A percentile compares a stretch with the other conserved stretches of the same genome.
phyloP scores from a whole-genome alignment of 2,329 filamentous ascomycete species.

The Diaporthe citriasiana region DNA sequence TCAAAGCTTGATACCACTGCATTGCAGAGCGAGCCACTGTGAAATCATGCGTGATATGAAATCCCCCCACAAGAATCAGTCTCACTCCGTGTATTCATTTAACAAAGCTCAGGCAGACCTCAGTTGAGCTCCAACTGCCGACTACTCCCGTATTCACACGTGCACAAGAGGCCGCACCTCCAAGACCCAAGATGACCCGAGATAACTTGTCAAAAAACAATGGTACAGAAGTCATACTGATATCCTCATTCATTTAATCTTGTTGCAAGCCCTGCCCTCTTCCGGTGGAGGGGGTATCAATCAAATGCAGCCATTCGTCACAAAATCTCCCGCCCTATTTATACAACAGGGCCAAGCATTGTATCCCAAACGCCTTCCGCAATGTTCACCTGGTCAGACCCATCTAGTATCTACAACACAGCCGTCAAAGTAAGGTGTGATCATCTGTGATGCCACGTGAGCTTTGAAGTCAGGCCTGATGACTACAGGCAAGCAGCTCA shows the following conservation, averaged over 20 bases:
- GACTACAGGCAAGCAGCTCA: conserved; percentile 52
- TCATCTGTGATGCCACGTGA: conserved; percentile 4
- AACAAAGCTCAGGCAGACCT: not conserved
- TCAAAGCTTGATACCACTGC: not conserved
- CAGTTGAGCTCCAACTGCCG: not conserved
- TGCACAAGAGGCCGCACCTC: not conserved
- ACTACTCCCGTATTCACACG: not conserved
- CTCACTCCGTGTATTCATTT: not conserved
- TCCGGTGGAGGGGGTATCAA: conserved; percentile 42
- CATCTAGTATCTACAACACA: conserved; percentile 40
- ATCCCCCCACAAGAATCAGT: not conserved
- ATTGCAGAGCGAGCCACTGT: not conserved
- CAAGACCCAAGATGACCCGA: not conserved
- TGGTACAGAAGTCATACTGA: conserved; percentile 28
- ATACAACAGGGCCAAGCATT: conserved; percentile 38
- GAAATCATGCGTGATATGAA: too few species aligned
- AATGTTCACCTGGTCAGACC: conserved; percentile 38
- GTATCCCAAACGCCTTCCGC: conserved; percentile 44
- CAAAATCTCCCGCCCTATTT: conserved; percentile 41
- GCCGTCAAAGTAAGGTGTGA: conserved; percentile 30
- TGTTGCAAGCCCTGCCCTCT: conserved; percentile 41
- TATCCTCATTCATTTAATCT: conserved; percentile 39
- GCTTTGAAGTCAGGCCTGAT: not conserved
- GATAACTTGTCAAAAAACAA: not conserved
- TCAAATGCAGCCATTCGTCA: conserved; percentile 41